Evolutionary conservation across 257 asterid species (phyloP), one percentile per base, ranked within the genome.

Genomic region (Cordia subcordata): DNA sequence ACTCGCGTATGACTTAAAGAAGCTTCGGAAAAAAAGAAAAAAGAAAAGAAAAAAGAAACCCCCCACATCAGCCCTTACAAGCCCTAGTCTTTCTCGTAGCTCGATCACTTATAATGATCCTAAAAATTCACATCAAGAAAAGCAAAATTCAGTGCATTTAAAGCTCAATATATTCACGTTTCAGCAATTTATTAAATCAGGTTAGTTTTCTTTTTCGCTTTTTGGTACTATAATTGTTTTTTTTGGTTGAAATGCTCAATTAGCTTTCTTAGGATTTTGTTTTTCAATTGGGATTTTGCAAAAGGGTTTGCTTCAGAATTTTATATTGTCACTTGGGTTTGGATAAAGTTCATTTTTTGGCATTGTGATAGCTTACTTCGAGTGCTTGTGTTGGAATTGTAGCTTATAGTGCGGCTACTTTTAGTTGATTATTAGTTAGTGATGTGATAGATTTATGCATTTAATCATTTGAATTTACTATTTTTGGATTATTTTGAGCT

Each of bases 1-100:
- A 79, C 83, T 61, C 45, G 45, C 4, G 22, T 39, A 21, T 50
- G 83, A 79, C 88, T 60, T 51, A 5, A 61, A 67, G 85, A 82
- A 82, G 66, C 85, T 76, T 79, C 85, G 19, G 38, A 70, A 63
- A 42, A 68, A 68, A 22, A 58, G 8, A 39, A 14, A 27, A 27
- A 27, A 27, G 3, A 27, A 27, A 27, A 27, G 3, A 27, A 27
- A 27, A 62, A 68, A 62, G 40, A 18, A 67, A 40, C 49, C n/a
- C n/a, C n/a, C 40, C 63, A 57, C 67, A 59, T 37, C 18, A 17
- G 55, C n/a, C n/a, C 52, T 12, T 27, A 64, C 47, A 53, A 60
- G 76, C 80, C 84, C 77, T 75, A 72, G 73, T 60, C 49, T 22
- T 14, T 59, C 58, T 62, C 55, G 60, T 66, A 47, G 72, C 55